A percentile compares a stretch with the other conserved stretches of the same genome.
Conservation (phyloP, 495 filamentous ascomycete genomes). For the Penicillium canariense region DNA sequence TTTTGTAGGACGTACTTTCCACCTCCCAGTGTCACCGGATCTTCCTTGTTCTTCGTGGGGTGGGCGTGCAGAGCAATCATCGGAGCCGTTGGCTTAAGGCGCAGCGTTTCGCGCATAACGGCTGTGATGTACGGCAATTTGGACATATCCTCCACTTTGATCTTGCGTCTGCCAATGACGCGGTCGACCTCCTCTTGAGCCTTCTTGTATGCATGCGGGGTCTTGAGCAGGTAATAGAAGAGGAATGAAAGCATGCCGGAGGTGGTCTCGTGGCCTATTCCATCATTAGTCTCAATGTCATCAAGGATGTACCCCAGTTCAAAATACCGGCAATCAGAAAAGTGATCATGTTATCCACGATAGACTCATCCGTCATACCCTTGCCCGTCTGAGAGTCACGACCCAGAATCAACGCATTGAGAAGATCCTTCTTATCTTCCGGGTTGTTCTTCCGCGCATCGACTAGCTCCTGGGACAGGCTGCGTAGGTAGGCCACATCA, state of each 20-base stretch:
- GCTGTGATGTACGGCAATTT: constrained; percentile 66
- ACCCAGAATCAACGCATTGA: constrained; percentile 67
- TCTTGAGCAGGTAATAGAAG: constrained; percentile 61
- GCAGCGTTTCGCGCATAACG: constrained; percentile 67
- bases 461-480: constrained; percentile 58
- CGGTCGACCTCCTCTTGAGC: constrained; percentile 66
- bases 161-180: constrained; percentile 61
- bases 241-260: constrained; percentile 54
- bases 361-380: constrained; percentile 56
- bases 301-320: background rate
- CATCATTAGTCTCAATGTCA: constrained; percentile 10
- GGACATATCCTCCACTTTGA: constrained; percentile 64
- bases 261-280: constrained; percentile 68
- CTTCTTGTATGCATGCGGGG: constrained; percentile 55
- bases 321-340: constrained; percentile 58
- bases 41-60: constrained; percentile 49
- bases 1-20: constrained; percentile 63
- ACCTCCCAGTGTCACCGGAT: constrained; percentile 47
- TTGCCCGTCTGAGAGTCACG: constrained; percentile 65
- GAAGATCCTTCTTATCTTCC: constrained; percentile 61
- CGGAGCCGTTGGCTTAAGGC: constrained; percentile 60
- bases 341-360: constrained; percentile 70
- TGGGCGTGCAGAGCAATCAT: constrained; percentile 42
- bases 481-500: constrained; percentile 56
- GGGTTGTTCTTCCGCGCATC: constrained; percentile 55